These are phyloP conservation scores for Dioscorea alata DNA, from an alignment of 106 monocot genomes.

Conservation along the genomic window DNA sequence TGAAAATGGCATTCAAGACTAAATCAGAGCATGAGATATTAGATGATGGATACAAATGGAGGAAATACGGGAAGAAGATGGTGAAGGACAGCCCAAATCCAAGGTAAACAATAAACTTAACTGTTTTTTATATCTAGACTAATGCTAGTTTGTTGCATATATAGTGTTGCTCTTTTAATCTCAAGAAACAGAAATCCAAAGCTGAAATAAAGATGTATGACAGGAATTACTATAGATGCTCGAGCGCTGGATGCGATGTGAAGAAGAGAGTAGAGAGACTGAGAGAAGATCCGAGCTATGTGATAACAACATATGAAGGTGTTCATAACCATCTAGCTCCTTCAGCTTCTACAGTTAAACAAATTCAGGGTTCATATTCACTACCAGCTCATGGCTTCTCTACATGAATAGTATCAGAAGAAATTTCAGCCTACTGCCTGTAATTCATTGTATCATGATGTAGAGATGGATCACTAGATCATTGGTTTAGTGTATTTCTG, in stretches of 20 bases:
- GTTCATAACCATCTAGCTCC: conserved; percentile 27
- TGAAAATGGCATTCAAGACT: conserved; percentile 7
- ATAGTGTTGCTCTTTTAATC: no score
- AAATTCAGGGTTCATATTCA: not conserved
- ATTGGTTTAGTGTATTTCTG: not conserved
- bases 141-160: no score
- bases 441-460: not conserved
- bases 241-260: conserved; percentile 27
- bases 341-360: not conserved
- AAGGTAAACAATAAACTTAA: conserved; percentile 13
- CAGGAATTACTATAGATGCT: conserved; percentile 48
- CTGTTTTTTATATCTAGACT: not conserved
- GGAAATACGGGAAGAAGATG: conserved; percentile 39
- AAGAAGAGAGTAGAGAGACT: conserved; percentile 47
- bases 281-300: conserved; percentile 24
- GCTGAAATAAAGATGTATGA: not conserved
- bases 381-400: no score
- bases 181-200: not conserved
- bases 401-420: no score
- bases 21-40: conserved; percentile 28
- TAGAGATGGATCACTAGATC: not conserved
- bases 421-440: not conserved
- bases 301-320: conserved; percentile 45
- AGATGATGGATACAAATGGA: conserved; percentile 41
- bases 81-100: conserved; percentile 39